A percentile compares a stretch with the other conserved stretches of the same genome.
phyloP scores from a whole-genome alignment of 768 basidiomycete species.

The Obba rivulosa region DNA sequence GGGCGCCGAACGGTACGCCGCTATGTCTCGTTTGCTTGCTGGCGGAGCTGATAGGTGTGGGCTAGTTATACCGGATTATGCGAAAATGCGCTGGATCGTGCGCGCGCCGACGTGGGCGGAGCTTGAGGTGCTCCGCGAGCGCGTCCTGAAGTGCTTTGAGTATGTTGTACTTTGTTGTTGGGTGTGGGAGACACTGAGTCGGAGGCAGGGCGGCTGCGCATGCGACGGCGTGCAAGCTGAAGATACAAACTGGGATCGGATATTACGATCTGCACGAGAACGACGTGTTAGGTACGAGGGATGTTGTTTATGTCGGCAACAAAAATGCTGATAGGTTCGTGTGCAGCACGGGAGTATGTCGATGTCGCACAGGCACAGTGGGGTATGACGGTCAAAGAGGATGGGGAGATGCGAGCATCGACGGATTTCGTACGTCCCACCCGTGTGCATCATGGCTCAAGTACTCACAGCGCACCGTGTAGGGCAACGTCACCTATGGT shows the following conservation, averaged over 20 bases:
- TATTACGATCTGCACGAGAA: conserved; percentile 32
- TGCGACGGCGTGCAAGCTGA: conserved; percentile 38
- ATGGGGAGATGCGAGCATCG: conserved; percentile 47
- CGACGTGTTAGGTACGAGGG: conserved; percentile 20
- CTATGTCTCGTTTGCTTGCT: not conserved
- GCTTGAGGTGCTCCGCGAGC: conserved; percentile 45
- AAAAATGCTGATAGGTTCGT: not conserved
- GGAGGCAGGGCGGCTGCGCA: conserved; percentile 54
- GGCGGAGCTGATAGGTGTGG: not conserved
- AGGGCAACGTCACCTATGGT: conserved; percentile 77
- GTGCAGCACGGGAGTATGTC: conserved; percentile 48
- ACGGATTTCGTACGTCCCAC: conserved; percentile 67
- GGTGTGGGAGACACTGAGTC: not conserved
- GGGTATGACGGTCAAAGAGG: conserved; percentile 30
- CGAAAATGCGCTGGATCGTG: conserved; percentile 67
- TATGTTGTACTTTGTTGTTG: conserved; percentile 29
- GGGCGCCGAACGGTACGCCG: conserved; percentile 60
- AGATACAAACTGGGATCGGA: conserved; percentile 17
- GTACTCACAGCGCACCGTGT: conserved; percentile 1
- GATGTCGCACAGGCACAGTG: conserved; percentile 41
- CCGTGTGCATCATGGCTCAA: not conserved
- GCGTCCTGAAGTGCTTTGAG: conserved; percentile 69
- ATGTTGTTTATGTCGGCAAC: not conserved
- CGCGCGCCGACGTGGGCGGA: conserved; percentile 63
- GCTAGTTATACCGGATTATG: conserved; percentile 79